Percentiles rank a stretch among this genome's conserved stretches.
These are phyloP conservation scores for Colletotrichum limetticola DNA, from an alignment of 2,329 filamentous ascomycete species.

Conservation along the genomic window DNA sequence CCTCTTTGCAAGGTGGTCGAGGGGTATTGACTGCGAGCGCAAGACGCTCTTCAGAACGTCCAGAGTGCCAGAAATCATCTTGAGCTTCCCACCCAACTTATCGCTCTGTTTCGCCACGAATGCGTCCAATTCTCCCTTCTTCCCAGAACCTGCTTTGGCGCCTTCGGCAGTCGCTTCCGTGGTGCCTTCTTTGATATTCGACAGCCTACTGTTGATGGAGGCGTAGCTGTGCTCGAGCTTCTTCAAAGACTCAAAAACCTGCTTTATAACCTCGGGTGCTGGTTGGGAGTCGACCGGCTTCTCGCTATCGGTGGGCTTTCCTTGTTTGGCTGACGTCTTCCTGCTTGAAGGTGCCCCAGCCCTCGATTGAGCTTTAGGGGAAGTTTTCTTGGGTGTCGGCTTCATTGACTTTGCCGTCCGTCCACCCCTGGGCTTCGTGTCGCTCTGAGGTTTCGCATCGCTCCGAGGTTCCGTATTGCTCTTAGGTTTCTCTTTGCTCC, in stretches of 20 bases:
- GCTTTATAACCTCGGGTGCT: conserved; percentile 2
- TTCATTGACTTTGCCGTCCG: not conserved
- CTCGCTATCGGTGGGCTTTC: not conserved
- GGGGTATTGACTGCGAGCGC: conserved; percentile 39
- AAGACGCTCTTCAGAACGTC: conserved; percentile 51
- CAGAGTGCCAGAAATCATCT: conserved; percentile 49
- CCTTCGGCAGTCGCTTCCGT: not conserved
- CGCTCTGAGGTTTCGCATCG: not conserved
- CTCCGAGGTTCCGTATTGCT: too few relatives aligned
- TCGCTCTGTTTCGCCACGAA: conserved; percentile 37
- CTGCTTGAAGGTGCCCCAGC: not conserved
- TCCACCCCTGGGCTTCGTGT: not conserved
- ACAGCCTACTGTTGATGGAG: conserved; percentile 18
- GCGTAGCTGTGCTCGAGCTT: conserved; percentile 23
- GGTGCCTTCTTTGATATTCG: not conserved
- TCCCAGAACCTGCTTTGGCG: not conserved
- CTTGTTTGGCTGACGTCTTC: not conserved
- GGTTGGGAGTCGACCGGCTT: not conserved
- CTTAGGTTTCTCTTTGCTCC: not conserved
- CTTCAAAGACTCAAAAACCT: conserved; percentile 21
- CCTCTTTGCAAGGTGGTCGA: conserved; percentile 29
- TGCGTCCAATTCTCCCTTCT: not conserved
- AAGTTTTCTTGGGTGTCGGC: not conserved
- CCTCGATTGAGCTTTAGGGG: not conserved
- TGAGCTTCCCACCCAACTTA: conserved; percentile 34